Conservation (phyloP, 78 protist species). For the Chrysochromulina parva region DNA sequence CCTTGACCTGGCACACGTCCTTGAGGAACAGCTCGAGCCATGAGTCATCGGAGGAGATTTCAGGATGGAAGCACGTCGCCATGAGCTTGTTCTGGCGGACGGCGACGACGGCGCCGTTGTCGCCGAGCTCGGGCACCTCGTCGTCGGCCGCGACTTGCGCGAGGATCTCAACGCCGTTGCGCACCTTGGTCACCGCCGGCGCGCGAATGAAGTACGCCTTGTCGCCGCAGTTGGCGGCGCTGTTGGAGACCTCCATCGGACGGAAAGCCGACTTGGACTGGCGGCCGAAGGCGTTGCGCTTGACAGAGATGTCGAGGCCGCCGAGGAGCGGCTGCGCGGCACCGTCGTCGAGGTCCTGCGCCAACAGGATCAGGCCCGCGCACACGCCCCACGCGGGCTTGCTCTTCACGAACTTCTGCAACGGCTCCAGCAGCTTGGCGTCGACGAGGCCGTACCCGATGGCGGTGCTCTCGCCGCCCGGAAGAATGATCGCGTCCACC, state of each 20-base stretch:
- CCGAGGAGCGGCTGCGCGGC: slow-evolving; percentile 44
- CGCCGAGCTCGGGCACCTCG: neutral
- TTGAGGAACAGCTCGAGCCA: slow-evolving; percentile 35
- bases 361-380: slow-evolving; percentile 47
- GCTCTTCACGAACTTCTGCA: neutral
- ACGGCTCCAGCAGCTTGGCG: slow-evolving; percentile 15
- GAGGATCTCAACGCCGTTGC: slow-evolving; percentile 22
- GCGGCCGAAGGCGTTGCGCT: slow-evolving; percentile 49
- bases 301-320: slow-evolving; percentile 9
- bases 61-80: slow-evolving; percentile 50
- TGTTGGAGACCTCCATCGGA: neutral
- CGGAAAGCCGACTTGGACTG: slow-evolving; percentile 33
- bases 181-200: slow-evolving; percentile 7
- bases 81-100: slow-evolving; percentile 35
- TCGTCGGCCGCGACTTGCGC: neutral
- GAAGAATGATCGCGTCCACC: slow-evolving; percentile 45
- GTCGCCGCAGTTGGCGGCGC: neutral
- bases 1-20: neutral
- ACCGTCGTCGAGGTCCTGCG: slow-evolving; percentile 19
- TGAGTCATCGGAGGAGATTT: slow-evolving; percentile 24
- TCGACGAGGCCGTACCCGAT: slow-evolving; percentile 10
- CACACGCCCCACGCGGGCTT: slow-evolving; percentile 55
- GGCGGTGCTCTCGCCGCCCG: slow-evolving; percentile 59
- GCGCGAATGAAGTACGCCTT: slow-evolving; percentile 44
- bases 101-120: slow-evolving; percentile 21